Conservation (phyloP, 2,329 filamentous ascomycete species). For the Zasmidium angulare region DNA sequence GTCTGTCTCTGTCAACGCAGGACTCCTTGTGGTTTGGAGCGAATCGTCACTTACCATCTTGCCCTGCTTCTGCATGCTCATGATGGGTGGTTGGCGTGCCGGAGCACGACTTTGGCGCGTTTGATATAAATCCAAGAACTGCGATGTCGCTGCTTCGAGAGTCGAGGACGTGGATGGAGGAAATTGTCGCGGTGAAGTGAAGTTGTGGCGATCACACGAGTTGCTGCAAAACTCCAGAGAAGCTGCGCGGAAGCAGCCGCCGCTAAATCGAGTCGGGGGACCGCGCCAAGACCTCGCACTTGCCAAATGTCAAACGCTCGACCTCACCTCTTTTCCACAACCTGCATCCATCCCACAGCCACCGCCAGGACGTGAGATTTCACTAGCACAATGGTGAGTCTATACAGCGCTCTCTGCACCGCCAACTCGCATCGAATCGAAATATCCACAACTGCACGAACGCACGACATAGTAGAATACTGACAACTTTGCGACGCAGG, state of each 20-base stretch:
- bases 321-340: background rate
- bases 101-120: slow-evolving; percentile 39
- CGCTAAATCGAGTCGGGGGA: no score
- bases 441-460: slow-evolving; percentile 4
- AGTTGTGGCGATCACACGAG: slow-evolving; percentile 1
- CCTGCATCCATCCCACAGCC: background rate
- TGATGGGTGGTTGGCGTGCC: slow-evolving; percentile 38
- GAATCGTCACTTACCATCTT: slow-evolving; percentile 81
- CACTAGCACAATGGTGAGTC: slow-evolving; percentile 52
- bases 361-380: slow-evolving; percentile 30
- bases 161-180: background rate
- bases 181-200: background rate
- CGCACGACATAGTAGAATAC: slow-evolving; percentile 7
- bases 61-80: slow-evolving; percentile 72
- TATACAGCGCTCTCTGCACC: background rate
- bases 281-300: no score
- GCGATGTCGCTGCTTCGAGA: background rate
- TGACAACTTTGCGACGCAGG: slow-evolving; percentile 22
- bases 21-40: slow-evolving; percentile 27
- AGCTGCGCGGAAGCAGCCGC: background rate
- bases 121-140: background rate
- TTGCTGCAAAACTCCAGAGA: background rate
- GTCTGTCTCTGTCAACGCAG: slow-evolving; percentile 46
- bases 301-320: no score
- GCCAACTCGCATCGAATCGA: background rate